These are phyloP conservation scores for Cucumis cinereus DNA, from an alignment of 306 rosid genomes.

Conservation along the genomic window DNA sequence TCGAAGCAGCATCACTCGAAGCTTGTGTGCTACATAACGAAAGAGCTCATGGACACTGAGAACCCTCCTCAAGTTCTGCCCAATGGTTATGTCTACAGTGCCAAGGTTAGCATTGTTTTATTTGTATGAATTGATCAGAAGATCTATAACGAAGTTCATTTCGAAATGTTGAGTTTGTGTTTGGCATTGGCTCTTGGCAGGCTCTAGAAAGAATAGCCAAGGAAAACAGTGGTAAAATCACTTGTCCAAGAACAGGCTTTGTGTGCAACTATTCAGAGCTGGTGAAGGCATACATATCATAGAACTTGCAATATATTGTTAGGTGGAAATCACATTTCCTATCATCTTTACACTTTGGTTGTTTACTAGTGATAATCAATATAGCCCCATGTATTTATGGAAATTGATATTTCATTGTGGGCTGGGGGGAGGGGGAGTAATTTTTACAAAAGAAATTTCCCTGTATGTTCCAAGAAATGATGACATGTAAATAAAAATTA, in stretches of 20 bases:
- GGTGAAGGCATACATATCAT: conserved; percentile 69
- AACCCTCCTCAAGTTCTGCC: conserved; percentile 94
- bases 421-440: background rate
- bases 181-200: conserved; percentile 26
- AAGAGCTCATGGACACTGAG: conserved; percentile 92
- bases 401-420: background rate
- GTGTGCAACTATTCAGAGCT: conserved; percentile 48
- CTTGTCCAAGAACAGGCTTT: conserved; percentile 71
- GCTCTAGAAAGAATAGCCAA: conserved; percentile 89
- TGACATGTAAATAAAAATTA: background rate
- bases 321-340: background rate
- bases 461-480: background rate
- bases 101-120: conserved; percentile 42
- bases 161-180: background rate
- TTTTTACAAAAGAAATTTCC: background rate
- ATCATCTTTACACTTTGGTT: background rate
- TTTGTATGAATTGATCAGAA: background rate
- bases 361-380: background rate
- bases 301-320: background rate
- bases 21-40: conserved; percentile 95
- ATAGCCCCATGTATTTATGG: background rate
- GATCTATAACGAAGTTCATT: background rate
- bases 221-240: conserved; percentile 59
- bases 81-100: conserved; percentile 85
- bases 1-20: conserved; percentile 90